Evolutionary conservation across 192 early-diverging fungal species (phyloP), one percentile per base, ranked within the genome.

Genomic region (Powellomyces hirtus): DNA sequence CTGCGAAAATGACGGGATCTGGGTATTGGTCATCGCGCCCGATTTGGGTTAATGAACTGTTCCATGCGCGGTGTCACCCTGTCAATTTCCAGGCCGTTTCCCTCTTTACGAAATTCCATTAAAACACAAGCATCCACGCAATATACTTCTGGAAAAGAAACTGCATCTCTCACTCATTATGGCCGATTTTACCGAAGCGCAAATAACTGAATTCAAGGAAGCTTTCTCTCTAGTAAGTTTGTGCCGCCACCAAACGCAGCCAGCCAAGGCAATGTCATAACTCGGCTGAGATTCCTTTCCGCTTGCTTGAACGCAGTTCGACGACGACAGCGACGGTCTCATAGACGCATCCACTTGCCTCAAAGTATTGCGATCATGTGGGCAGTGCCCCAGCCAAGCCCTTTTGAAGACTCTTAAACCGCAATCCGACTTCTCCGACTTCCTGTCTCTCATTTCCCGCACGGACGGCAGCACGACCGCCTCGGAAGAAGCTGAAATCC

Each of bases 131-230:
- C 10, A 42, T 42, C 40, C 40, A 42, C 40, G n/a, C 40, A 42
- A n/a, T 42, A 13, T 10, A 42, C 40, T 42, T 42, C 40, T 10
- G 40, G 10, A n/a, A 13, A n/a, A 10, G n/a, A 42, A 13, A 42
- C 40, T 42, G 11, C 40, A 42, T 10, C 10, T 42, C 40, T 42
- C 40, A 13, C n/a, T n/a, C 31, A 53, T 27, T 38, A 63, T 73
- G 90, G 89, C 89, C 62, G 88, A 89, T 74, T 77, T 92, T 38
- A 86, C 86, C 38, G 87, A 92, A 76, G 84, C 75, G 42, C 89
- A 93, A 78, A 90, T 91, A 70, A 80, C 84, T 50, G 91, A 92
- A 63, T 76, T 74, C 78, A 89, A 86, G 76, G 91, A 92, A 70
- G 89, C 92, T 26, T 93, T 92, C 78, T 81, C 85, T 18, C 76